phyloP scores from a whole-genome alignment of 208 protist genomes.

The Leishmania turanica region DNA sequence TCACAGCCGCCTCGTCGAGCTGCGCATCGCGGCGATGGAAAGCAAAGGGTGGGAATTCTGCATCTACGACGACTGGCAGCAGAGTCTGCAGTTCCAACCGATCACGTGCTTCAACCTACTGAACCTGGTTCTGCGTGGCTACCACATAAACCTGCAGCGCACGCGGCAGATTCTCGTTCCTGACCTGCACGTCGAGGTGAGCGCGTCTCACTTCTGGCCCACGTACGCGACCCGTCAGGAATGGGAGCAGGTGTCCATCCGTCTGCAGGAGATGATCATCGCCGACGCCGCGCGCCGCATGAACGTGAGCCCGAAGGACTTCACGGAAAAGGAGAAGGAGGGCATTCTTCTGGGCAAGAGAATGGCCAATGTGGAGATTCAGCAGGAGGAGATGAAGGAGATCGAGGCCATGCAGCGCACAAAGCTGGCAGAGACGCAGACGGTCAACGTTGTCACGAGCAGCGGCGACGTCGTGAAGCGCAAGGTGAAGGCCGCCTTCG shows the following conservation, averaged over 20 bases:
- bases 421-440: slow-evolving; percentile 70
- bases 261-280: slow-evolving; percentile 99
- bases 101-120: slow-evolving; percentile 99
- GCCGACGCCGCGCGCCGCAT: slow-evolving; percentile 99
- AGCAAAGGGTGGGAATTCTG: slow-evolving; percentile 99
- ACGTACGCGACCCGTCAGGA: slow-evolving; percentile 97
- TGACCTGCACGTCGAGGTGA: slow-evolving; percentile 96
- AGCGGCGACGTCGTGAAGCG: slow-evolving; percentile 76
- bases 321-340: slow-evolving; percentile 99
- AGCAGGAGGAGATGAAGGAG: slow-evolving; percentile 99
- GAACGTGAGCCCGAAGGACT: slow-evolving; percentile 98
- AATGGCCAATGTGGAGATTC: slow-evolving; percentile 98
- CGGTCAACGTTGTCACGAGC: slow-evolving; percentile 56
- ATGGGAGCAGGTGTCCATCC: slow-evolving; percentile 99
- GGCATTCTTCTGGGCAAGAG: slow-evolving; percentile 99
- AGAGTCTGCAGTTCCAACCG: slow-evolving; percentile 93
- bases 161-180: slow-evolving; percentile 98
- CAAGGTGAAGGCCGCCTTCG: slow-evolving; percentile 84
- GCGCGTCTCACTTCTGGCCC: slow-evolving; percentile 99
- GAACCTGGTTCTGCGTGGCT: slow-evolving; percentile 99
- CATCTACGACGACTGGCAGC: slow-evolving; percentile 99
- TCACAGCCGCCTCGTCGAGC: slow-evolving; percentile 99
- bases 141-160: slow-evolving; percentile 98
- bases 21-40: slow-evolving; percentile 99
- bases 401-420: slow-evolving; percentile 96